phyloP scores from a whole-genome alignment of 2,329 filamentous ascomycete species.

The Colletotrichum chlorophyti region DNA sequence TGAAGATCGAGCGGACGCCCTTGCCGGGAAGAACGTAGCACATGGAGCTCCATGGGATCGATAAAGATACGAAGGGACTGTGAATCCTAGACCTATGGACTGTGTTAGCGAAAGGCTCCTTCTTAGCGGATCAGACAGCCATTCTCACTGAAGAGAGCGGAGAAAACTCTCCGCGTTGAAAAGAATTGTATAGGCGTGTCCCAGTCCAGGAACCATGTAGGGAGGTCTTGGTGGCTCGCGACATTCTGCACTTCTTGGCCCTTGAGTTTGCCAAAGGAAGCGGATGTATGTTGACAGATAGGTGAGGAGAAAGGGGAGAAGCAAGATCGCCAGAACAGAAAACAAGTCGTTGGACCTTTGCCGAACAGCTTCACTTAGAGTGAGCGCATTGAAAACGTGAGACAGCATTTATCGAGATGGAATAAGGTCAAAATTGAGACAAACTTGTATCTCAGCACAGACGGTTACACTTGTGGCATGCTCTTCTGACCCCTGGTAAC shows the following conservation, averaged over 20 bases:
- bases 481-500: too few species aligned
- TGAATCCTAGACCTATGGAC: background rate
- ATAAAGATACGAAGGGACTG: background rate
- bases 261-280: background rate
- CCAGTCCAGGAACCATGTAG: background rate
- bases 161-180: constrained; percentile 6
- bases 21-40: constrained; percentile 18
- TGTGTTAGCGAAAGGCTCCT: background rate
- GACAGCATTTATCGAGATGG: too few species aligned
- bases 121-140: too few species aligned
- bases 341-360: too few species aligned
- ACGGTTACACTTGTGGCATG: too few species aligned
- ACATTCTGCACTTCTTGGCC: background rate
- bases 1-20: constrained; percentile 2
- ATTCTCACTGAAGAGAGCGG: background rate
- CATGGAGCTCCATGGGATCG: background rate
- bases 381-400: too few species aligned
- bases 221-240: background rate
- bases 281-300: background rate
- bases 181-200: background rate
- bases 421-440: too few species aligned
- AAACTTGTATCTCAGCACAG: too few species aligned
- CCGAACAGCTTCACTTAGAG: too few species aligned
- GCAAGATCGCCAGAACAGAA: background rate
- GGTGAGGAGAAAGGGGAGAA: background rate